Percentiles rank a stretch among this genome's conserved stretches.
Evolutionary conservation across 495 filamentous ascomycete genomes (phyloP).

Genomic region (Penicillium riverlandense): DNA sequence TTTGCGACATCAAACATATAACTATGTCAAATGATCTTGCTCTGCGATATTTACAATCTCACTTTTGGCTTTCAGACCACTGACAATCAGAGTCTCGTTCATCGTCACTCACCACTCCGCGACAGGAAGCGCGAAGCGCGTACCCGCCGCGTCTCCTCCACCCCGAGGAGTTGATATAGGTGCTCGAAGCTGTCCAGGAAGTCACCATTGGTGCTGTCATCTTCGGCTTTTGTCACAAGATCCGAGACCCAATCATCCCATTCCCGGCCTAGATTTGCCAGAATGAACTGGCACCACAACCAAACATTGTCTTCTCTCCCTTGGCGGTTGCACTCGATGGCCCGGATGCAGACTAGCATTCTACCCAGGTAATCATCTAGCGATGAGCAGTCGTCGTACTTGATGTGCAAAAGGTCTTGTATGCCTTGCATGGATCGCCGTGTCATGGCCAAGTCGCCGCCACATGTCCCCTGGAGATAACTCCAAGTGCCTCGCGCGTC

Average conservation of each 20-base stretch:
- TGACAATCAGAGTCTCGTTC: no score
- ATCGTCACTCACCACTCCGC: background rate
- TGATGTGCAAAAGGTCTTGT: background rate
- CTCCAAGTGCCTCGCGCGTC: conserved; percentile 1
- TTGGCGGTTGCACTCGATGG: conserved; percentile 3
- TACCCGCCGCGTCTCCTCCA: background rate
- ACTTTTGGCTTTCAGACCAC: background rate
- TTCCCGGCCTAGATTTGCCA: conserved; percentile 2
- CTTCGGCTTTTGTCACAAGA: background rate
- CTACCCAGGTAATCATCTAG: conserved; percentile 1
- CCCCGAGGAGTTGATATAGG: background rate
- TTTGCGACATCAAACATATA: no score
- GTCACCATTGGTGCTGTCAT: background rate
- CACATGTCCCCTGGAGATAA: background rate
- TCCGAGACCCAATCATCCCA: conserved; percentile 2
- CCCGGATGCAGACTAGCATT: conserved; percentile 1
- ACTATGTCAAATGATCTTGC: background rate
- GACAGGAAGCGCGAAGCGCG: background rate
- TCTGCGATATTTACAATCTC: background rate
- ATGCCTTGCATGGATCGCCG: background rate
- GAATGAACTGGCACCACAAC: conserved; percentile 6
- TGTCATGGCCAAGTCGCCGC: background rate
- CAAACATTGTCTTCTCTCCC: conserved; percentile 1
- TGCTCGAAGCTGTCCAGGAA: background rate
- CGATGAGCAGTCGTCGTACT: conserved; percentile 2